These are phyloP conservation scores for Chlorophyllum brunneum DNA, from an alignment of 768 basidiomycete species.

Conservation along the genomic window DNA sequence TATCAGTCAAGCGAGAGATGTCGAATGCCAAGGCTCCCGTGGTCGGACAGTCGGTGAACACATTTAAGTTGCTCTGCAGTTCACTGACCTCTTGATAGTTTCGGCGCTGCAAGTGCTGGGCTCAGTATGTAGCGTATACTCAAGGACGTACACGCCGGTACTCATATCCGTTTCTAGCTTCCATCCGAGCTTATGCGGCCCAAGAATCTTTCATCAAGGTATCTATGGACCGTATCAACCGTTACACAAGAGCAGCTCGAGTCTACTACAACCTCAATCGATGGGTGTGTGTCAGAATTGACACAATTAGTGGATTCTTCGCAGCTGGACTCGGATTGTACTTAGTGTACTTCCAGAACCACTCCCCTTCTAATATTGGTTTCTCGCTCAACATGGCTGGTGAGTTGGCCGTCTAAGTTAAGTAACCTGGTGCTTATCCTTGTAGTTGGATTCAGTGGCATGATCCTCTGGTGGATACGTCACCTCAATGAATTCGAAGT, in stretches of 20 bases:
- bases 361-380: constrained; percentile 38
- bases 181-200: constrained; percentile 61
- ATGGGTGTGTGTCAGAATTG: constrained; percentile 46
- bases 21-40: constrained; percentile 40
- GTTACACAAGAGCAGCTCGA: constrained; percentile 39
- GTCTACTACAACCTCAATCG: constrained; percentile 48
- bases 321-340: constrained; percentile 47
- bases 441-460: constrained; percentile 46
- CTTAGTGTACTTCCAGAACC: constrained; percentile 40
- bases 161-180: constrained; percentile 24
- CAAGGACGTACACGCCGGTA: neutral
- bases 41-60: constrained; percentile 38
- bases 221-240: constrained; percentile 47
- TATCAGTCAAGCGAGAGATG: constrained; percentile 43
- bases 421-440: neutral
- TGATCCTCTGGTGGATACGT: constrained; percentile 50
- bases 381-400: constrained; percentile 55
- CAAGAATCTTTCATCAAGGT: constrained; percentile 42
- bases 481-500: constrained; percentile 41
- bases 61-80: neutral
- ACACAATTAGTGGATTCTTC: constrained; percentile 53
- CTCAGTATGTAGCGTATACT: constrained; percentile 30
- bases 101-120: constrained; percentile 58
- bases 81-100: constrained; percentile 20
- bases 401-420: constrained; percentile 11